These are phyloP conservation scores for Teunomyces atbi DNA, from an alignment of 805 yeast genomes.

Conservation along the genomic window DNA sequence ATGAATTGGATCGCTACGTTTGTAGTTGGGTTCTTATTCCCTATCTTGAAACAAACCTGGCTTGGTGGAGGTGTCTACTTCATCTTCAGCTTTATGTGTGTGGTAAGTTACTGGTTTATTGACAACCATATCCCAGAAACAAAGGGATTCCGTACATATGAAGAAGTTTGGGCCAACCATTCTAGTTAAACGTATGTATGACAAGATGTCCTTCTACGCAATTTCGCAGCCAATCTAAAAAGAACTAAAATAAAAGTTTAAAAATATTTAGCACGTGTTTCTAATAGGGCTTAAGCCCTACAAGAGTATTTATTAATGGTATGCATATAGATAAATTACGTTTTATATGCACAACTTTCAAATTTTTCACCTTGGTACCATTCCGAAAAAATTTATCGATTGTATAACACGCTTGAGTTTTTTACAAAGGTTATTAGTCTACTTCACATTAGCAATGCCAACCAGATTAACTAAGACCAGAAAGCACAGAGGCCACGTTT, in stretches of 20 bases:
- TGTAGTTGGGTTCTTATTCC: conserved; percentile 76
- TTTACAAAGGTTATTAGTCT: conserved; percentile 7
- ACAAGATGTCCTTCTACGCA: neutral
- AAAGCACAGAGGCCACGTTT: conserved; percentile 99
- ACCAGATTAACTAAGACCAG: conserved; percentile 99
- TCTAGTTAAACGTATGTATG: neutral
- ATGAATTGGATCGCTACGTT: conserved; percentile 93
- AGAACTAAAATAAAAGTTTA: neutral
- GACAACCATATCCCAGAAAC: conserved; percentile 67
- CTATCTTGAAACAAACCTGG: conserved; percentile 53
- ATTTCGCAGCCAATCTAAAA: conserved; percentile 1
- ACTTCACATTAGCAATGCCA: conserved; percentile 65
- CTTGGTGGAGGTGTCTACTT: conserved; percentile 81
- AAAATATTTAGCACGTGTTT: neutral
- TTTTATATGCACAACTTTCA: neutral
- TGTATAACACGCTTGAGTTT: conserved; percentile 3
- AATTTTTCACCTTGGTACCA: conserved; percentile 7
- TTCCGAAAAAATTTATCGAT: conserved; percentile 6
- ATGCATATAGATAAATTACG: neutral
- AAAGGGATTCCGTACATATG: conserved; percentile 58
- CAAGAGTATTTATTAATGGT: neutral
- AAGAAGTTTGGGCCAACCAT: conserved; percentile 60
- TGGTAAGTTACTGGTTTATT: conserved; percentile 48
- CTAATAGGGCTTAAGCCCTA: neutral
- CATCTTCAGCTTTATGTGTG: conserved; percentile 63